phyloP scores from a whole-genome alignment of 495 filamentous ascomycete species.

The Hypoxylon fragiforme region DNA sequence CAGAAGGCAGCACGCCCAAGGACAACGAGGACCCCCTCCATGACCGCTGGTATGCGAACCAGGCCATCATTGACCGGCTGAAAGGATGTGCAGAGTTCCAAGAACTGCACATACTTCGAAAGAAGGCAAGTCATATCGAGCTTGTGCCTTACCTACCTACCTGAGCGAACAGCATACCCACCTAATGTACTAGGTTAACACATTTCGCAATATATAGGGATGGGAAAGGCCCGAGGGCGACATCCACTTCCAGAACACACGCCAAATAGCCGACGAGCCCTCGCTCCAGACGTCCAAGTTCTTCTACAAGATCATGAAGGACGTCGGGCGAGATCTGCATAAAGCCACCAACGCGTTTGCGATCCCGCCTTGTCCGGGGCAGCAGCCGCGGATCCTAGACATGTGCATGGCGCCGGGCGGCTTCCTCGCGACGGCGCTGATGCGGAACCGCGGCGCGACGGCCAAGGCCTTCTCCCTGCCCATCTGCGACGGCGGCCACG shows the following conservation, averaged over 20 bases:
- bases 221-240: slow-evolving; percentile 50
- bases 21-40: not conserved
- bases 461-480: slow-evolving; percentile 52
- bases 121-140: not conserved
- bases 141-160: too few species aligned
- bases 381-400: slow-evolving; percentile 48
- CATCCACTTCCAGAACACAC: slow-evolving; percentile 43
- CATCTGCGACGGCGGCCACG: slow-evolving; percentile 45
- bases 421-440: slow-evolving; percentile 45
- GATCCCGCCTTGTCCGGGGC: slow-evolving; percentile 41
- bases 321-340: slow-evolving; percentile 19
- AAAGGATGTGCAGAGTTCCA: not conserved
- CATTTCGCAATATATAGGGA: too few species aligned
- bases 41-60: not conserved
- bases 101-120: not conserved
- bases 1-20: too few species aligned
- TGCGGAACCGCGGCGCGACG: slow-evolving; percentile 40
- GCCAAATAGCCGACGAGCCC: slow-evolving; percentile 40
- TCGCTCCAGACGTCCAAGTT: not conserved
- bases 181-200: too few species aligned
- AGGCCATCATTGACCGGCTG: not conserved
- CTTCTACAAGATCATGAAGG: slow-evolving; percentile 26
- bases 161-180: too few species aligned
- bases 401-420: slow-evolving; percentile 63
- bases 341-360: slow-evolving; percentile 36